Conservation (phyloP, 129 eudicot genomes). For the Cynara cardunculus region DNA sequence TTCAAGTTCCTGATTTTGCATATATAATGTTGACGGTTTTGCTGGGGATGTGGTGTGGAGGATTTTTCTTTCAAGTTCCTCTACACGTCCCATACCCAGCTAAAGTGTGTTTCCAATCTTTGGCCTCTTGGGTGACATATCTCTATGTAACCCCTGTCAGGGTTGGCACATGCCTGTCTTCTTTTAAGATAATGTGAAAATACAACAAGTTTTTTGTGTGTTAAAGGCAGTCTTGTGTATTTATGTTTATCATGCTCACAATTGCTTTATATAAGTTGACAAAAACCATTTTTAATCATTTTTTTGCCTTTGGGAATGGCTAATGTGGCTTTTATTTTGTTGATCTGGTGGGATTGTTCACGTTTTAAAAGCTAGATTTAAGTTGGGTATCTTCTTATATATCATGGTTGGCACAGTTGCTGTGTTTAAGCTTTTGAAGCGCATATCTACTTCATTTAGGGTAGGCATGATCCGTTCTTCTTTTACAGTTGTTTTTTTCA, state of each 20-base stretch:
- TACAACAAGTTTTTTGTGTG: too few species aligned
- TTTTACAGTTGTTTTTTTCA: too few species aligned
- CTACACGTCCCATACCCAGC: neutral
- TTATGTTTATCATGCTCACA: slow-evolving; percentile 1
- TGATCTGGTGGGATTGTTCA: too few species aligned
- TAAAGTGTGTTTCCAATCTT: neutral
- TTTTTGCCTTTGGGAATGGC: neutral
- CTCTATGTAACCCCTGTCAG: neutral
- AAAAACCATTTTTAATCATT: too few species aligned
- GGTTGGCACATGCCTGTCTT: neutral
- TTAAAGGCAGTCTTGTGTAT: neutral
- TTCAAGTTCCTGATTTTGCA: neutral
- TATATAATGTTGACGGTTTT: neutral
- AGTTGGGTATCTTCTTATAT: too few species aligned
- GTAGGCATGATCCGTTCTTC: too few species aligned
- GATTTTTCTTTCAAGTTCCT: neutral
- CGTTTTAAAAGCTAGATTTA: too few species aligned
- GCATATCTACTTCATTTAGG: too few species aligned
- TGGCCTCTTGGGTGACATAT: neutral
- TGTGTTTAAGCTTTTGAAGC: too few species aligned
- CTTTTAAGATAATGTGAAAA: too few species aligned
- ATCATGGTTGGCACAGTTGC: too few species aligned
- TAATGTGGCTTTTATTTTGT: too few species aligned
- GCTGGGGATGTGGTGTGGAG: neutral
- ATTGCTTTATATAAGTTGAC: slow-evolving; percentile 15